Base-by-base conservation (phyloP, 2,329 filamentous ascomycete genomes). In the Hymenoscyphus scutula region DNA sequence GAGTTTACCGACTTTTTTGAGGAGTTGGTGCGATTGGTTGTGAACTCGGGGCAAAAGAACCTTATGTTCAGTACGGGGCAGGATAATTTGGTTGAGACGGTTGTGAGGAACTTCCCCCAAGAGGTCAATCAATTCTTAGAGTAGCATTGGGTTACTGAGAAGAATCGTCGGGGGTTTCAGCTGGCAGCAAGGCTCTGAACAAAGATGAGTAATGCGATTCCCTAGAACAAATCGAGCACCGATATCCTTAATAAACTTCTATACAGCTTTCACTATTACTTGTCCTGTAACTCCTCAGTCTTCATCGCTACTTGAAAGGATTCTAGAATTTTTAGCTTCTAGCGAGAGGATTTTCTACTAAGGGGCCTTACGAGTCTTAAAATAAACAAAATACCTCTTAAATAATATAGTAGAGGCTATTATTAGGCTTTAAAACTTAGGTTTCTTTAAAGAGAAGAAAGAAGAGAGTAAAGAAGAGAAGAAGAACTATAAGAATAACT, bases 1-100 rank as follows among this genome's bases (percentile, higher is more conserved):
- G 58, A 63, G n/a, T 60, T 60, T 45, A 63, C 62, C 17, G 19
- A 59, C 41, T 54, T 63, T 6, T 63, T 63, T 29, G 62, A 63
- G 25, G 15, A 58, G 58, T 34, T 17, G 19, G 23, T n/a, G 23
- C n/a, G 58, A 17, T 27, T 19, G 17, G 17, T 19, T 15, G 55
- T 19, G 8, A 10, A 23, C 27, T 15, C n/a, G 11, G 53, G 53
- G 29, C 11, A 58, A 54, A 13, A 19, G 38, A 63, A 63, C 15
- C 38, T 63, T 15, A 63, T 63, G 53, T 62, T 62, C 27, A 53
- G 38, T 17, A 54, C 62, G 34, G 62, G 62, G 25, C 29, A 11
- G 34, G 58, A 63, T 53, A 60, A 60, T 41, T 53, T 63, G 53
- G 51, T 63, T 30, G 58, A 63, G 54, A 63, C 62, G 1, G 48